A percentile compares a stretch with the other conserved stretches of the same genome.
These are phyloP conservation scores for Apiotrichum laibachii DNA, from an alignment of 1,284 basidiomycete species.

Conservation along the genomic window DNA sequence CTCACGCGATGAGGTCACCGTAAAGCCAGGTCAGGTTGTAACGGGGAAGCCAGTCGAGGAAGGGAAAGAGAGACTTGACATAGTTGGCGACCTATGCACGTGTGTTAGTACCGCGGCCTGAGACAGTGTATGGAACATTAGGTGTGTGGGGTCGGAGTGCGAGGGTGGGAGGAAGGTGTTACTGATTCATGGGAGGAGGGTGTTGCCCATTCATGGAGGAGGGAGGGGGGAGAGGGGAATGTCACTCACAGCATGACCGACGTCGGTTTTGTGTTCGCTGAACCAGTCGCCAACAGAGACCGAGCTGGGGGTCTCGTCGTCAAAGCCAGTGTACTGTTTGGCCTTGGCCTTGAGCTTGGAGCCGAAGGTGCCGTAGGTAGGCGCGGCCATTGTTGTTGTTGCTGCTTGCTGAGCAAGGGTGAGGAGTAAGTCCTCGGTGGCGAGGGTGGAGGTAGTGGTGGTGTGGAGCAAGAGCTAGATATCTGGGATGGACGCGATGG, in stretches of 20 bases:
- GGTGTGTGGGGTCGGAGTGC: not conserved
- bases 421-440: conserved; percentile 1
- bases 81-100: conserved; percentile 60
- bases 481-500: not conserved
- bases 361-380: conserved; percentile 3
- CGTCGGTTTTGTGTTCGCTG: conserved; percentile 24
- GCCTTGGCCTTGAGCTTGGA: conserved; percentile 18
- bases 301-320: conserved; percentile 38
- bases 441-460: not conserved
- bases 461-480: too few relatives aligned
- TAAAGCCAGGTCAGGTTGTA: conserved; percentile 60
- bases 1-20: conserved; percentile 73
- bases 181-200: not conserved
- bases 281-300: conserved; percentile 35
- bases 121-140: not conserved
- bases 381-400: not conserved
- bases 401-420: not conserved
- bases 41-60: conserved; percentile 73
- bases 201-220: too few relatives aligned
- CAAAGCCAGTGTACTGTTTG: conserved; percentile 38
- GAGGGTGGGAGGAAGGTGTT: not conserved
- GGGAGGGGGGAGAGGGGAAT: too few relatives aligned
- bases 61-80: conserved; percentile 71
- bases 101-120: conserved; percentile 9
- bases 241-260: conserved; percentile 28